Percentiles rank a stretch among this genome's conserved stretches.
These are phyloP conservation scores for Helichrysum umbraculigerum DNA, from an alignment of 129 eudicot species.

Conservation along the genomic window DNA sequence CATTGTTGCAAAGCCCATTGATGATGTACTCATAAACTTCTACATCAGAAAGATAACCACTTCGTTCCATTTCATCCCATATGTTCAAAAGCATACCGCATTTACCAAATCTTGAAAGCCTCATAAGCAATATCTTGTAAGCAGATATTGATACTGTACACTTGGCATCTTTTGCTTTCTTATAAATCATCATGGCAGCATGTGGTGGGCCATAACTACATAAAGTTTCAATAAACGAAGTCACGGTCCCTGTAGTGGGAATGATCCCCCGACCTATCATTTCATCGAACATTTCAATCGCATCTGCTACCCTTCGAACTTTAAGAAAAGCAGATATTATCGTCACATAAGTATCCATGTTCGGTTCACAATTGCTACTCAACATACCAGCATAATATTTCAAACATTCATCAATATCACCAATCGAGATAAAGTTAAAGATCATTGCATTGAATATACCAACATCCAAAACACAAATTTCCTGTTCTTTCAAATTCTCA, in stretches of 20 bases:
- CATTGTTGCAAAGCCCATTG: conserved; percentile 80
- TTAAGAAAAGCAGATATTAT: conserved; percentile 60
- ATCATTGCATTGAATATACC: conserved; percentile 73
- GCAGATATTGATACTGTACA: conserved; percentile 62
- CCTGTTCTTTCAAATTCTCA: conserved; percentile 42
- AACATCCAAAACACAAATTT: conserved; percentile 38
- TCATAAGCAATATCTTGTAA: conserved; percentile 68
- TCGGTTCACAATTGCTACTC: conserved; percentile 50
- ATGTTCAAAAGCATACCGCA: conserved; percentile 78
- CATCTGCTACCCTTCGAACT: conserved; percentile 76
- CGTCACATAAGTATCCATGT: conserved; percentile 56
- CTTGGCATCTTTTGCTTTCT: conserved; percentile 67
- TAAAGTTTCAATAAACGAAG: conserved; percentile 56
- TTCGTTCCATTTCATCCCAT: conserved; percentile 84
- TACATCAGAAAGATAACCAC: conserved; percentile 68
- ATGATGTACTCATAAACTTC: conserved; percentile 75
- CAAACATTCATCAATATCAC: conserved; percentile 61
- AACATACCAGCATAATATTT: conserved; percentile 60
- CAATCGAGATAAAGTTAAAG: conserved; percentile 46
- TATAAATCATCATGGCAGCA: conserved; percentile 80
- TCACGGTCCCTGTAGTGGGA: conserved; percentile 64
- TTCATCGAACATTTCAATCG: conserved; percentile 75
- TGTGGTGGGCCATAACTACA: conserved; percentile 93
- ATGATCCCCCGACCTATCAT: conserved; percentile 57
- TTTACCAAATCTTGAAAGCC: conserved; percentile 85